A percentile compares a stretch with the other conserved stretches of the same genome.
These are phyloP conservation scores for Torulaspora quercuum DNA, from an alignment of 805 yeast species.

Conservation along the genomic window DNA sequence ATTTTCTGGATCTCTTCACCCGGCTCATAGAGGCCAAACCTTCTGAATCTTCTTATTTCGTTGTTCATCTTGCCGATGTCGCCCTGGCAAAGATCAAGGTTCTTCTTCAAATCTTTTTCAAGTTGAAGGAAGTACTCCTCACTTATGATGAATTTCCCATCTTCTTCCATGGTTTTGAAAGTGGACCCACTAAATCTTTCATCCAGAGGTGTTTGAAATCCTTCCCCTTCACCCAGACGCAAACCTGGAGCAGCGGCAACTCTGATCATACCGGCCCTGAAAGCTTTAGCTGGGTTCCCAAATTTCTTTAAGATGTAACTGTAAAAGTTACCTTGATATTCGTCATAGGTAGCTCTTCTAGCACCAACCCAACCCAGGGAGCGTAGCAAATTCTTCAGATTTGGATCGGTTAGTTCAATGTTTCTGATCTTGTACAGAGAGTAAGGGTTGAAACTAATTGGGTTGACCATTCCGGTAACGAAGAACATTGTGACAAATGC, in stretches of 20 bases:
- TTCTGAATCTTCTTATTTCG: slow-evolving; percentile 59
- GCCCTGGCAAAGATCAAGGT: slow-evolving; percentile 35
- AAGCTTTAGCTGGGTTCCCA: slow-evolving; percentile 78
- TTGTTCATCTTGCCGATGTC: slow-evolving; percentile 39
- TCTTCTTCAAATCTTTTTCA: slow-evolving; percentile 47
- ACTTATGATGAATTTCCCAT: slow-evolving; percentile 49
- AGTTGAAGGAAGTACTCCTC: slow-evolving; percentile 52
- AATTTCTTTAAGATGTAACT: slow-evolving; percentile 56
- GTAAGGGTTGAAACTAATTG: slow-evolving; percentile 50
- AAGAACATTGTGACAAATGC: slow-evolving; percentile 53
- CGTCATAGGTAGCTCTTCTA: slow-evolving; percentile 64
- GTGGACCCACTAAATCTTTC: slow-evolving; percentile 37
- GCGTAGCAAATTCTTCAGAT: slow-evolving; percentile 45
- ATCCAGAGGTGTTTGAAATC: slow-evolving; percentile 60
- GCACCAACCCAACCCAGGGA: slow-evolving; percentile 94
- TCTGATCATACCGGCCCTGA: slow-evolving; percentile 64
- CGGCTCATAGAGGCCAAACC: slow-evolving; percentile 57
- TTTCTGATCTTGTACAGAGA: slow-evolving; percentile 33
- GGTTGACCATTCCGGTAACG: slow-evolving; percentile 75
- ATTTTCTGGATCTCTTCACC: slow-evolving; percentile 36
- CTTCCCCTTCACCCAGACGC: slow-evolving; percentile 72
- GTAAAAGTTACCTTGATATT: slow-evolving; percentile 67
- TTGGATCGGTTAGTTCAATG: slow-evolving; percentile 30
- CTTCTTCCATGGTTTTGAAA: slow-evolving; percentile 40
- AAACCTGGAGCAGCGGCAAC: slow-evolving; percentile 57